Conservation (phyloP, 2,329 filamentous ascomycete species). For the Zasmidium cellare region DNA sequence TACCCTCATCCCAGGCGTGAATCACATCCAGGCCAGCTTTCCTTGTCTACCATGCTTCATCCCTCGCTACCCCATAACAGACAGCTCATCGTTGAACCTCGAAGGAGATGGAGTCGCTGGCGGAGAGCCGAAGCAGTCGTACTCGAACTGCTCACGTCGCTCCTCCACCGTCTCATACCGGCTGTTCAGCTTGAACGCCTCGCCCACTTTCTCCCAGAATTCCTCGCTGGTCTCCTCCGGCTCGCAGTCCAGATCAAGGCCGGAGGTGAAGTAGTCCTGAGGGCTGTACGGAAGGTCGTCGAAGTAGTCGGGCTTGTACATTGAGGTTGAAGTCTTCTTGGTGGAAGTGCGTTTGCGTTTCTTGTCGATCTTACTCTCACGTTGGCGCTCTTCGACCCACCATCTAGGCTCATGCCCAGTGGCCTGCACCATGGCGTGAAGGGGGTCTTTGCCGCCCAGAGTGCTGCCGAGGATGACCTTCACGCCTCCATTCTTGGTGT, state of each 20-base stretch:
- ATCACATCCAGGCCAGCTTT: too few relatives aligned
- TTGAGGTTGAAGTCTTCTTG: too few relatives aligned
- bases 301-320: neutral
- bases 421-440: neutral
- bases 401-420: neutral
- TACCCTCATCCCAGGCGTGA: neutral
- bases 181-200: neutral
- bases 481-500: neutral
- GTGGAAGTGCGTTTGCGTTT: too few relatives aligned
- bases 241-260: neutral
- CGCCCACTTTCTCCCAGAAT: constrained; percentile 8
- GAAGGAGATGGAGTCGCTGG: neutral
- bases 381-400: neutral
- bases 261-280: constrained; percentile 2
- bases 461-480: constrained; percentile 5
- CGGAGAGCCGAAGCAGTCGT: neutral
- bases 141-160: constrained; percentile 1
- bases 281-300: constrained; percentile 4
- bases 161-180: constrained; percentile 7
- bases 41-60: neutral
- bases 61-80: neutral
- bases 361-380: neutral
- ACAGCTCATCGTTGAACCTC: neutral
- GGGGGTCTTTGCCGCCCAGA: neutral
- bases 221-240: constrained; percentile 1